Base-by-base conservation (phyloP, 1,284 basidiomycete species). In the Pisolithus thermaeus region DNA sequence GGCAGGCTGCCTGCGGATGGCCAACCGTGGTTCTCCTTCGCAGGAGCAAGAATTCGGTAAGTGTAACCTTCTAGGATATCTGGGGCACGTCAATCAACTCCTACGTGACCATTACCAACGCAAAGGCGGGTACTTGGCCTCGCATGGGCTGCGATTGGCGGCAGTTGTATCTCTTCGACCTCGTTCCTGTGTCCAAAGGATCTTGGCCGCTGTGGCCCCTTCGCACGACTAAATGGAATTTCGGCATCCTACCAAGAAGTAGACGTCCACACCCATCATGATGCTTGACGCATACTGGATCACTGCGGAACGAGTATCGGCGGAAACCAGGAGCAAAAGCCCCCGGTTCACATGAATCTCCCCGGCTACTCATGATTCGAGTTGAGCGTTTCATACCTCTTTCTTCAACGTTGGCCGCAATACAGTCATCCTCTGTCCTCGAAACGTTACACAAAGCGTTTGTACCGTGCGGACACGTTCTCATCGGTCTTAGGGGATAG, bases 351-450 rank as follows among this genome's bases (percentile, higher is more conserved):
- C 9, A 9, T 25, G 25, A 25, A 25, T 9, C 28, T 9, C 7
- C 1, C 28, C 28, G 1, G 11, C 11, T 30, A 30, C 11, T 11
- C 7, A 11, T 30, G 6, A 11, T 30, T 11, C 11, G 9, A 30
- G 28, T 30, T 30, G 28, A 30, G 28, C 28, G 7, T 97, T n/a
- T n/a, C n/a, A n/a, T n/a, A n/a, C n/a, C n/a, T n/a, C n/a, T n/a
- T n/a, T n/a, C 95, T 64, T 97, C 96, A 3, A 97, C 88, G 59
- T 95, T 97, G 20, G 94, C 95, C n/a, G 85, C 84, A 3, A 73
- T 71, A 65, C 95, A 97, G 52, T 88, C 87, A 8, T 78, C 75
- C 61, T 96, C 91, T 1, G 18, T 84, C 4, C 67, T 72, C 1
- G 74, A 74, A 9, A 90, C 83, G 7, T 70, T 67, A 7, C 67